These are phyloP conservation scores for Aspergillus affinis DNA, from an alignment of 495 filamentous ascomycete genomes.

Conservation along the genomic window DNA sequence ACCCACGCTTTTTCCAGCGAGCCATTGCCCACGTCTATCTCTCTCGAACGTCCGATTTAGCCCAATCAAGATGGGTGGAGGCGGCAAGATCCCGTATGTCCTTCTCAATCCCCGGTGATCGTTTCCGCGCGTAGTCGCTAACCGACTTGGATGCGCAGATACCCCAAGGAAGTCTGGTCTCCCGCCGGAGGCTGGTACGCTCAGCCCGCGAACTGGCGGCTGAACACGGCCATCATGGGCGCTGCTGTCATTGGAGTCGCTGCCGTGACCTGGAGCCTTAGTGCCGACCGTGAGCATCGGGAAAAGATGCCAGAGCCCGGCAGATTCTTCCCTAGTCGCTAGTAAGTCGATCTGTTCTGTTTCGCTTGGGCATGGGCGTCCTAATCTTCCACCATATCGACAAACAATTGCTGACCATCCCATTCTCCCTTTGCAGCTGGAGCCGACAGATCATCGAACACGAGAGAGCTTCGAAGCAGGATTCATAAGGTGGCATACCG, in stretches of 20 bases:
- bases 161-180: constrained; percentile 99
- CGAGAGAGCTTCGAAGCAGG: constrained; percentile 66
- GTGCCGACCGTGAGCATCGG: constrained; percentile 78
- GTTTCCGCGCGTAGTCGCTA: constrained; percentile 18
- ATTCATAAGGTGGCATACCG: constrained; percentile 36
- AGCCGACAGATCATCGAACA: constrained; percentile 88
- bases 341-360: constrained; percentile 57
- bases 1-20: constrained; percentile 22
- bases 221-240: constrained; percentile 84
- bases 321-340: constrained; percentile 92
- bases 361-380: constrained; percentile 9
- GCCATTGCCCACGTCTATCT: constrained; percentile 16
- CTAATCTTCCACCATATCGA: constrained; percentile 22
- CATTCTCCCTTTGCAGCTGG: constrained; percentile 60
- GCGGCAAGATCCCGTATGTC: constrained; percentile 87
- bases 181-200: constrained; percentile 97
- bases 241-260: constrained; percentile 71
- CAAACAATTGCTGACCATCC: not conserved
- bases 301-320: constrained; percentile 81
- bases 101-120: not conserved
- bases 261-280: constrained; percentile 72
- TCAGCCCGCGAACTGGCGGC: constrained; percentile 91
- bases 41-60: constrained; percentile 20
- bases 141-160: constrained; percentile 53
- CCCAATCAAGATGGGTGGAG: constrained; percentile 52